Evolutionary conservation across 176 grass and related monocot genomes (phyloP), one percentile per base, ranked within the genome.

Genomic region (Calamus simplicifolius): DNA sequence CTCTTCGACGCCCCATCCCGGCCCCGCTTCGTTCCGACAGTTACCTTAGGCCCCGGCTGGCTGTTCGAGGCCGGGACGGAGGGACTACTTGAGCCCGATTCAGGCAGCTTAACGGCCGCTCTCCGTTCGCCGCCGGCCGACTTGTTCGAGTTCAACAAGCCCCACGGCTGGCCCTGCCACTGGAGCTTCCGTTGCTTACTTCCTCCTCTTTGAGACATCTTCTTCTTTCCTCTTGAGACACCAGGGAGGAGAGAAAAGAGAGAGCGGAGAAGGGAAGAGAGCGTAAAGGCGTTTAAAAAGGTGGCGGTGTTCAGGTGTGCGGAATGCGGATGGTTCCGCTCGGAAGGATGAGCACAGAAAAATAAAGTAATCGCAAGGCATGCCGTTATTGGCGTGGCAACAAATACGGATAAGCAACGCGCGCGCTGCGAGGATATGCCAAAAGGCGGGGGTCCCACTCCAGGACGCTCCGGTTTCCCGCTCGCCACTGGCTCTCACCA

Each of bases 31-130:
- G 0, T 12, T 0, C 27, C 27, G 0, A 4, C 19, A 2, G 16
- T 2, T 1, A 3, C 12, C 21, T 4, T 52, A n/a, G 8, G 4
- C 2, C n/a, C 26, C n/a, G 52, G 13, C n/a, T n/a, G 51, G 7
- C 62, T 64, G 19, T 50, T 35, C 1, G 21, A 23, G 4, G 4
- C 65, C 4, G 8, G n/a, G 16, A 7, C 26, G 4, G 52, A 15
- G 16, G n/a, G 51, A 19, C 62, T 65, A 15, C 27, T 43, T 5
- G 64, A 23, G 64, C 62, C 21, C n/a, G 64, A 68, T 21, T 49
- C 23, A 3, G 13, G 25, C 51, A 18, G 64, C 7, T 49, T 19
- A 0, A 25, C 2, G 2, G 25, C 26, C 50, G 27, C 3, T 26
- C 29, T 27, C 4, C 25, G 14, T 25, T 25, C 16, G 14, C 8